phyloP scores from a whole-genome alignment of 1,139 yeast genomes.

The Candida sojae region DNA sequence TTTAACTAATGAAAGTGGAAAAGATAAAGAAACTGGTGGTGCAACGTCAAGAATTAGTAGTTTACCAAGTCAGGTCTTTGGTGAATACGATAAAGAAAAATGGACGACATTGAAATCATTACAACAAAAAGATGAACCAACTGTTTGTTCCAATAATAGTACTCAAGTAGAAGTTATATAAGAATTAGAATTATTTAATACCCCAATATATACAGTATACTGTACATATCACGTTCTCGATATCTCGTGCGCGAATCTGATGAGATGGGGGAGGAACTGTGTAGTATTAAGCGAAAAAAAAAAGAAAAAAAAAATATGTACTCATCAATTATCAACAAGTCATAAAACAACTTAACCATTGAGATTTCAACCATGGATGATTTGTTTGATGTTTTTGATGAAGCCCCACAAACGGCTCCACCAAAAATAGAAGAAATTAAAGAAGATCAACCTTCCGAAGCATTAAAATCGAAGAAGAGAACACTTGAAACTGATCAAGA shows the following conservation, averaged over 20 bases:
- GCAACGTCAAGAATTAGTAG: conserved; percentile 45
- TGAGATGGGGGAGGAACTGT: neutral
- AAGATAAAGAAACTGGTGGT: conserved; percentile 1
- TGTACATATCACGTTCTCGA: no score
- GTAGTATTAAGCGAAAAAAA: neutral
- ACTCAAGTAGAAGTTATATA: neutral
- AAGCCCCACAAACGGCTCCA: conserved; percentile 48
- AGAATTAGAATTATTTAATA: neutral
- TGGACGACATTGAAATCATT: conserved; percentile 53
- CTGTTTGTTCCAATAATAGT: neutral
- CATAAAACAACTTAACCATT: neutral
- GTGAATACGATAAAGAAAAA: conserved; percentile 66
- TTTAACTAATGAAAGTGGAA: no score
- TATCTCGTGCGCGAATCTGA: neutral
- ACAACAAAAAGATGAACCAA: neutral
- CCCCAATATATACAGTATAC: no score
- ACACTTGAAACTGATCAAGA: conserved; percentile 9
- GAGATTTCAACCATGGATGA: conserved; percentile 40
- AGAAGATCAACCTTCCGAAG: conserved; percentile 13
- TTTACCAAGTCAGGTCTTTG: conserved; percentile 60
- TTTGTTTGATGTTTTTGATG: conserved; percentile 69
- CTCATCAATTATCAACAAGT: conserved; percentile 7
- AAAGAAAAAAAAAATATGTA: conserved; percentile 1
- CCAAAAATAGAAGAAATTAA: conserved; percentile 15
- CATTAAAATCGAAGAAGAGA: conserved; percentile 12